These are phyloP conservation scores for Trichomonascus vanleenenianus DNA, from an alignment of 805 yeast genomes.

Conservation along the genomic window DNA sequence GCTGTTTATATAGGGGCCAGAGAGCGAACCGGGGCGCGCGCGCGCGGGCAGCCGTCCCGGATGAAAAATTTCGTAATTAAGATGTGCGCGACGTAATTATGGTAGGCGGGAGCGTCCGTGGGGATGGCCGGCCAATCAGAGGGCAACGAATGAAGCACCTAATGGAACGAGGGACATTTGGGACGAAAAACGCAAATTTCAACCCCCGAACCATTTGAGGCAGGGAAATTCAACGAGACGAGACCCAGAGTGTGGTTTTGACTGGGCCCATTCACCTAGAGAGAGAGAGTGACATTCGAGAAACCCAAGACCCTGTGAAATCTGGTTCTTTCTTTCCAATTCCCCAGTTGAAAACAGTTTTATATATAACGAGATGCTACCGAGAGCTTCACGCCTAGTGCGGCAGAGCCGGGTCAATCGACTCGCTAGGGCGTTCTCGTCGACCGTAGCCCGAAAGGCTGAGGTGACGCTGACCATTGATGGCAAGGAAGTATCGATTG, in stretches of 20 bases:
- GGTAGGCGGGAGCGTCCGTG: too few species aligned
- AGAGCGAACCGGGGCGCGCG: neutral
- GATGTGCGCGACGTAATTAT: too few species aligned
- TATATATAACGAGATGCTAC: too few species aligned
- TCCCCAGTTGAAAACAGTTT: too few species aligned
- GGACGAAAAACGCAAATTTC: neutral
- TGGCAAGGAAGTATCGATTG: slow-evolving; percentile 67
- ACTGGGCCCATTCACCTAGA: neutral
- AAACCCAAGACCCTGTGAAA: too few species aligned
- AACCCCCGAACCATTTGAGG: neutral
- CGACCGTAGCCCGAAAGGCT: slow-evolving; percentile 32
- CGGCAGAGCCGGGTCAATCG: neutral
- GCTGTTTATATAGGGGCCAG: slow-evolving; percentile 1
- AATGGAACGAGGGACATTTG: neutral
- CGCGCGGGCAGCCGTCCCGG: slow-evolving; percentile 1
- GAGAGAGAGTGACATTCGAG: too few species aligned
- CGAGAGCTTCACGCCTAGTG: too few species aligned
- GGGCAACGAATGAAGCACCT: neutral
- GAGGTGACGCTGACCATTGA: slow-evolving; percentile 55
- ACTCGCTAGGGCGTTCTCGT: slow-evolving; percentile 26
- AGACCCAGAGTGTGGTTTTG: neutral
- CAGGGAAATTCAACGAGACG: neutral
- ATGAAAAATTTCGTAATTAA: neutral
- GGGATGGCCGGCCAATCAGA: neutral
- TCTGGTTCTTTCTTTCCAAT: too few species aligned